Conservation (phyloP, 208 protist species). For the Acanthamoeba lugdunensis region DNA sequence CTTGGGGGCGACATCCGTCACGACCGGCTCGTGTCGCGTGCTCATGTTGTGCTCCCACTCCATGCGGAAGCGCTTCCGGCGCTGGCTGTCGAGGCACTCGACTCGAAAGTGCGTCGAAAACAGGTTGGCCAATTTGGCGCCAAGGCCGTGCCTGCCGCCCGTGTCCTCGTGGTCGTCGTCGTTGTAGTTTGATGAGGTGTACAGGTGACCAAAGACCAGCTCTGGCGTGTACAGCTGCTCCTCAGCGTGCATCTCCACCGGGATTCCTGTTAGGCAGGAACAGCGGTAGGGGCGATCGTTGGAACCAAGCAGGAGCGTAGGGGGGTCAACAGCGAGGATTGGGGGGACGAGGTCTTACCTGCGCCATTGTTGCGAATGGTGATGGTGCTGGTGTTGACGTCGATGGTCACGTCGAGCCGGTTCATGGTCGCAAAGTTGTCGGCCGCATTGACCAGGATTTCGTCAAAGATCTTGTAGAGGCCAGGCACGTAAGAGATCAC, state of each 20-base stretch:
- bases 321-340: neutral
- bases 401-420: constrained; percentile 93
- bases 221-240: constrained; percentile 98
- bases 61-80: constrained; percentile 80
- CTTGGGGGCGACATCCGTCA: neutral
- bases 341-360: too few species aligned
- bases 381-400: constrained; percentile 92
- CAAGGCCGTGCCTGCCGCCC: constrained; percentile 96
- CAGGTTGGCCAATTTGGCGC: constrained; percentile 99
- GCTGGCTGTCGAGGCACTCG: constrained; percentile 94
- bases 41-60: constrained; percentile 72
- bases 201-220: constrained; percentile 99
- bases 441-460: constrained; percentile 99
- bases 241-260: constrained; percentile 95
- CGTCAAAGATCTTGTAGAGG: constrained; percentile 99
- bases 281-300: too few species aligned
- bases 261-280: too few species aligned
- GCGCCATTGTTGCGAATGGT: constrained; percentile 98
- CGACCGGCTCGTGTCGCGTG: constrained; percentile 3
- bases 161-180: constrained; percentile 97
- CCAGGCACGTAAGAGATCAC: constrained; percentile 96
- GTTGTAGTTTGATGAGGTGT: constrained; percentile 99
- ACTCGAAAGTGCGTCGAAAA: constrained; percentile 97
- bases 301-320: neutral
- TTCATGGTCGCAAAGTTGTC: constrained; percentile 95